Percentiles rank a stretch among this genome's conserved stretches.
These are phyloP conservation scores for Trifolium pratense DNA, from an alignment of 306 rosid genomes.

Conservation along the genomic window DNA sequence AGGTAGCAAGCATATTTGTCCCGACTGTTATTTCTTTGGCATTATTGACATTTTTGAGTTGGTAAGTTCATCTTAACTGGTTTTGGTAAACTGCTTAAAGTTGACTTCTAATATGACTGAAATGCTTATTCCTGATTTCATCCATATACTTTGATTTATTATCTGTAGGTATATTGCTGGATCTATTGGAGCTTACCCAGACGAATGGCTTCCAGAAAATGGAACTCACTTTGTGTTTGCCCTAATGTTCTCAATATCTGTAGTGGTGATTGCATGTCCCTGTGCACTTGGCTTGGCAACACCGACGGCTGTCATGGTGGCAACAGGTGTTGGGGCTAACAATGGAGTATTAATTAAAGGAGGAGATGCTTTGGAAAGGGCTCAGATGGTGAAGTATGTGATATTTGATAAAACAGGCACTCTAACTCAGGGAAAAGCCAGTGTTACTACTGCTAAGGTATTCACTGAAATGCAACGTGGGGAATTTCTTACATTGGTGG, in stretches of 20 bases:
- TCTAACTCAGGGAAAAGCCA: slow-evolving; percentile 93
- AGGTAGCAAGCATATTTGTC: slow-evolving; percentile 96
- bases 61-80: slow-evolving; percentile 61
- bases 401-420: slow-evolving; percentile 99
- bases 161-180: slow-evolving; percentile 81
- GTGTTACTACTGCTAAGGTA: slow-evolving; percentile 80
- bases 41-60: slow-evolving; percentile 70
- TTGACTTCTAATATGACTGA: slow-evolving; percentile 29
- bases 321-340: slow-evolving; percentile 97
- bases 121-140: slow-evolving; percentile 30
- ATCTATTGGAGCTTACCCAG: slow-evolving; percentile 80
- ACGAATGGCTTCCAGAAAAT: slow-evolving; percentile 82
- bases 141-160: slow-evolving; percentile 25
- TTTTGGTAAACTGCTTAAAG: slow-evolving; percentile 20
- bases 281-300: slow-evolving; percentile 99
- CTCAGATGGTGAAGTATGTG: slow-evolving; percentile 82
- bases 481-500: slow-evolving; percentile 91
- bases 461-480: slow-evolving; percentile 86
- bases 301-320: slow-evolving; percentile 99
- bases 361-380: slow-evolving; percentile 98
- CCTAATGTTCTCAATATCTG: slow-evolving; percentile 94
- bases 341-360: slow-evolving; percentile 97
- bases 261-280: slow-evolving; percentile 96
- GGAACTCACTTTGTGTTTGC: slow-evolving; percentile 95
- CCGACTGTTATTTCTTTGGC: slow-evolving; percentile 80